Evolutionary conservation across 306 rosid genomes (phyloP).

Genomic region (Vicia villosa): DNA sequence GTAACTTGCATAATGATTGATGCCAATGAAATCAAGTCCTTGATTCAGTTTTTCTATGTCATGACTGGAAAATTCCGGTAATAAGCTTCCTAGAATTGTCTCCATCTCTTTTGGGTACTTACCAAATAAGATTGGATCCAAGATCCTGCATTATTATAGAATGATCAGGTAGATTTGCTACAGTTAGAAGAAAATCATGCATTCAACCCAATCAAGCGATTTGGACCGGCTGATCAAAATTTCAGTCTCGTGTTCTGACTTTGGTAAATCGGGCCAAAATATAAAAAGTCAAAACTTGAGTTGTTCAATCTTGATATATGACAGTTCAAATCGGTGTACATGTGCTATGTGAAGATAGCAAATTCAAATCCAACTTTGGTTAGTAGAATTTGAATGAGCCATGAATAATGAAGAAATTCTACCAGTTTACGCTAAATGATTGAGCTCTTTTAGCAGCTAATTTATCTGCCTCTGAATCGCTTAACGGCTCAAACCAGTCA

Average conservation of each 20-base stretch:
- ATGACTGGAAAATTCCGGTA: conserved; percentile 54
- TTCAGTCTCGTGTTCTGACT: background rate
- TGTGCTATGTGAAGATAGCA: background rate
- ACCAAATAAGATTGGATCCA: conserved; percentile 64
- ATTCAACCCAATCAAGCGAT: background rate
- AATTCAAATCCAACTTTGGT: background rate
- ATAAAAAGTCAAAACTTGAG: background rate
- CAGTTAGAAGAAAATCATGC: background rate
- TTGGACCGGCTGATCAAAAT: background rate
- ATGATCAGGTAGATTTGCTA: background rate
- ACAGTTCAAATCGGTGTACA: background rate
- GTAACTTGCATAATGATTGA: conserved; percentile 69
- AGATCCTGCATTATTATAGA: conserved; percentile 47
- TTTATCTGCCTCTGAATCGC: conserved; percentile 56
- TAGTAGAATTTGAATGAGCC: background rate
- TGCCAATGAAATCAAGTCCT: conserved; percentile 73
- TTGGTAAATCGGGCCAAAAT: background rate
- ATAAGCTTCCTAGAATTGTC: conserved; percentile 46
- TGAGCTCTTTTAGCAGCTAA: conserved; percentile 66
- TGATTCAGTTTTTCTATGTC: conserved; percentile 48
- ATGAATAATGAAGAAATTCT: background rate
- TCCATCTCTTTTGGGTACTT: conserved; percentile 68
- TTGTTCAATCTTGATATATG: background rate
- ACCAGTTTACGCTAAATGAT: conserved; percentile 61
- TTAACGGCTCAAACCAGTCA: conserved; percentile 60